Base-by-base conservation (phyloP, 495 filamentous ascomycete genomes). In the Penicillium samsonianum region DNA sequence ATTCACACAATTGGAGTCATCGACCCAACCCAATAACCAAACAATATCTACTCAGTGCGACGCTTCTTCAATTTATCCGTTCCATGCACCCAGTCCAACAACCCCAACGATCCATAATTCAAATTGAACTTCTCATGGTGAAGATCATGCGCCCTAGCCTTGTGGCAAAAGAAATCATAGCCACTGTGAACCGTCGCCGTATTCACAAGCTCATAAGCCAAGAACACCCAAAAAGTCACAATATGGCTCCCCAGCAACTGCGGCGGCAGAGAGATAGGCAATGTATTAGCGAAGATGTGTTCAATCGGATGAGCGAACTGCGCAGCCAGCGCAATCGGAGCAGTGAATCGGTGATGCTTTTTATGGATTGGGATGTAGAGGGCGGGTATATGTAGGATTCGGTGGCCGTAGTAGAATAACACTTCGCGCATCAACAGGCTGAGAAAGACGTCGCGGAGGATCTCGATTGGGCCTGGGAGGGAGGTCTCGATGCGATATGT, bases 301-400 rank as follows among this genome's bases (percentile, higher is more conserved):
- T 86, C 84, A 17, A 83, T 43, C 0, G 83, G 83, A 57, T 85
- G 82, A 1, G 82, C 79, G 49, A 82, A 86, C 53, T 86, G 80
- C 1, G 82, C 79, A 0, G 83, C 73, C 8, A 86, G 65, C 0
- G 81, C 79, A n/a, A 85, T 77, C 0, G 82, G 84, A 0, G 83
- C 80, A 0, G 79, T 84, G 67, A 84, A 86, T 17, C 69, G 63
- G 66, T 86, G 83, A 58, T 86, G 84, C 28, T 70, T 63, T 50
- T 82, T 84, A 70, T 87, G 84, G 47, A 87, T 76, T 7, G 53
- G 60, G 22, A 60, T 62, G 68, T 84, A 86, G 11, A 86, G 51
- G 5, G 38, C 55, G 0, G 73, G 80, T 5, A 67, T 64, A 67
- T 89, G 79, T 28, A 88, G 69, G 31, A 80, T 55, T 26, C 81